Conservation (phyloP, 495 filamentous ascomycete genomes). For the Xylaria venustula region DNA sequence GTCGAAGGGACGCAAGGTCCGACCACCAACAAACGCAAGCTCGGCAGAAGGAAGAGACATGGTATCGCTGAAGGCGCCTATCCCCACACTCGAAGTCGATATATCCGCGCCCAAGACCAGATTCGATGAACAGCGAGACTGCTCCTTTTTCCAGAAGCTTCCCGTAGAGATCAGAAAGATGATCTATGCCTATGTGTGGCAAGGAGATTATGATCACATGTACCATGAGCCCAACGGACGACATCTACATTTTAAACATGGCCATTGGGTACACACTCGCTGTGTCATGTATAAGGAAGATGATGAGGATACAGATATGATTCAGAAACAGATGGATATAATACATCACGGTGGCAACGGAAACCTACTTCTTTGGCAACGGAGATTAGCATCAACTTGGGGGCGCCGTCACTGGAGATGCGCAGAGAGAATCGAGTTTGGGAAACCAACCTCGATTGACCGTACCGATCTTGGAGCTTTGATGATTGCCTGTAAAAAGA, state of each 20-base stretch:
- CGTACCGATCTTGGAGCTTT: slow-evolving; percentile 27
- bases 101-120: neutral
- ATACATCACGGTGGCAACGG: slow-evolving; percentile 20
- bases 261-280: slow-evolving; percentile 27
- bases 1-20: slow-evolving; percentile 17
- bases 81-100: neutral
- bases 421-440: slow-evolving; percentile 25
- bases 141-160: slow-evolving; percentile 26
- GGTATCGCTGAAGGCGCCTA: neutral
- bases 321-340: slow-evolving; percentile 30
- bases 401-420: slow-evolving; percentile 31
- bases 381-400: slow-evolving; percentile 30
- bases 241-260: slow-evolving; percentile 29
- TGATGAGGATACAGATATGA: slow-evolving; percentile 25
- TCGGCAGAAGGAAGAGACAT: slow-evolving; percentile 9
- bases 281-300: slow-evolving; percentile 32
- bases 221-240: slow-evolving; percentile 24
- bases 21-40: slow-evolving; percentile 4
- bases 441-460: slow-evolving; percentile 21
- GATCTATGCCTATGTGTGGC: slow-evolving; percentile 31
- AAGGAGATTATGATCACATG: slow-evolving; percentile 21
- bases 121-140: slow-evolving; percentile 16
- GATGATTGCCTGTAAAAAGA: slow-evolving; percentile 32
- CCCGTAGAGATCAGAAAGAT: slow-evolving; percentile 34
- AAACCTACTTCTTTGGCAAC: slow-evolving; percentile 29